Evolutionary conservation across 306 rosid species (phyloP), one percentile per base, ranked within the genome.

Genomic region (Calophaca sinica): DNA sequence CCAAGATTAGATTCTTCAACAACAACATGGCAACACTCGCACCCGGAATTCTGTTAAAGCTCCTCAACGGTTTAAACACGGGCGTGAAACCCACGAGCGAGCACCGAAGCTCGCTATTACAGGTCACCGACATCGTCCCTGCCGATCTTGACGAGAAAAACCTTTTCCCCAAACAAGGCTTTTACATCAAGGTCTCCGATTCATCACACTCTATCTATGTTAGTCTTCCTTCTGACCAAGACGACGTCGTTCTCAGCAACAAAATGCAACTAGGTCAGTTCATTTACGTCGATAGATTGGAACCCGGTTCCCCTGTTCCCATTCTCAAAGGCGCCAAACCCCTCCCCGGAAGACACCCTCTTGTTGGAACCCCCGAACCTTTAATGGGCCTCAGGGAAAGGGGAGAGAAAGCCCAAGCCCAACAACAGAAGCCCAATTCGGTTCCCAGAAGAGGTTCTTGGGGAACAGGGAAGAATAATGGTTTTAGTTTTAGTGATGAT

Each of bases 181-280:
- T 92, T 67, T 92, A 86, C 82, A 87, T 96, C 53, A 96, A 92
- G 42, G 85, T 96, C 4, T 89, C 98, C 0, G 97, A 96, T 64
- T 96, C 99, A 12, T 90, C 97, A 0, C 97, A 92, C 78, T 96
- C 98, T 0, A 83, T 90, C 51, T 96, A 96, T 45, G 99, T 72
- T 26, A 74, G 79, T 33, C 96, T 96, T 5, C 98, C 99, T 10
- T 82, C 97, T 0, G 94, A 92, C 33, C 96, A 96, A 79, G 87
- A 89, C 31, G 97, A 96, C 64, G 75, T 87, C 33, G 94, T 96
- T 54, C 86, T 92, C 59, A 90, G 93, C 87, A 87, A 96, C 74
- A 92, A 89, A 70, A 90, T 96, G 90, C 98, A 92, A 83, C 79
- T 96, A 0, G 99, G 99, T 0, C 99, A 96, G 64, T 92, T 92